These are phyloP conservation scores for Strobilomyces dryophilus DNA, from an alignment of 768 basidiomycete genomes.

Conservation along the genomic window DNA sequence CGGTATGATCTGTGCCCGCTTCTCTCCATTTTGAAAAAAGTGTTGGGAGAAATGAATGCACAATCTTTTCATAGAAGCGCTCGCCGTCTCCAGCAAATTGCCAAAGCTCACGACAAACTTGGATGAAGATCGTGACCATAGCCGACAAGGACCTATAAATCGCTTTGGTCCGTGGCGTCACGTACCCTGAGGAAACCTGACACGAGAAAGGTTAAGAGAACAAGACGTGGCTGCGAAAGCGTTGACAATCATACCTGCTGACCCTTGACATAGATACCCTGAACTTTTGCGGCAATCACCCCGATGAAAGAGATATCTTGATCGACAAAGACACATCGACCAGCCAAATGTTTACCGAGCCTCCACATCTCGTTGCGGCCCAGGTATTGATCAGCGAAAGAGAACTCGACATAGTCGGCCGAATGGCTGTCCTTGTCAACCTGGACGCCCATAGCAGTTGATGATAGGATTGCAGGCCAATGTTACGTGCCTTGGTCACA, in stretches of 20 bases:
- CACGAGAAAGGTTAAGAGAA: constrained; percentile 1
- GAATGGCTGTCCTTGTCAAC: constrained; percentile 59
- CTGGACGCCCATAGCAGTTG: constrained; percentile 34
- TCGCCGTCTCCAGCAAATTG: constrained; percentile 97
- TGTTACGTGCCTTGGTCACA: constrained; percentile 55
- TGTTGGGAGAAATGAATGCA: constrained; percentile 91
- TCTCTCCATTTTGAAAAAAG: constrained; percentile 84
- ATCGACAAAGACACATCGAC: constrained; percentile 75
- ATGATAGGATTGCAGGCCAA: background rate
- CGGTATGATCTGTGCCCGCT: constrained; percentile 84
- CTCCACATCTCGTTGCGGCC: constrained; percentile 98
- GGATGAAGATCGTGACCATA: constrained; percentile 90
- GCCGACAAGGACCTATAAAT: constrained; percentile 90
- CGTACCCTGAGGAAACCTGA: constrained; percentile 77
- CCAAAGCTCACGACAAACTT: constrained; percentile 95
- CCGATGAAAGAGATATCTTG: constrained; percentile 88
- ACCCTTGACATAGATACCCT: constrained; percentile 68
- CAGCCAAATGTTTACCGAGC: constrained; percentile 74
- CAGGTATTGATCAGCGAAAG: constrained; percentile 92
- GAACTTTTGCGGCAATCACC: constrained; percentile 76
- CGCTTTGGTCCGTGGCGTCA: constrained; percentile 80
- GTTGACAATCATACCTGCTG: constrained; percentile 45
- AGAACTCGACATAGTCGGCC: constrained; percentile 83
- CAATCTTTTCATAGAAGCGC: constrained; percentile 94
- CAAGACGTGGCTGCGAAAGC: background rate